Percentiles rank a stretch among this genome's conserved stretches.
Conservation (phyloP, 306 rosid species). For the Cucurbita pepo region DNA sequence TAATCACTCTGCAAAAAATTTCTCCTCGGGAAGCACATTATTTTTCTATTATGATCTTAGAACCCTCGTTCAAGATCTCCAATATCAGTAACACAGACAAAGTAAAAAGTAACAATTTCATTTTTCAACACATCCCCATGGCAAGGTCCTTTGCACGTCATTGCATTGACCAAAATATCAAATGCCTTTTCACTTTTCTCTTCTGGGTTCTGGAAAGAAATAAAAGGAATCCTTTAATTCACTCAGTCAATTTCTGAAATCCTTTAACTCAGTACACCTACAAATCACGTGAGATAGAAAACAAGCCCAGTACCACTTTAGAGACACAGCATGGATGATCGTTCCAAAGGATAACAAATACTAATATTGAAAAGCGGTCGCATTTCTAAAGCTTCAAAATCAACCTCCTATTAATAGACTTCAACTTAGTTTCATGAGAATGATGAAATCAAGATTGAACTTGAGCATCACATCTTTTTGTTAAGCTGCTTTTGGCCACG, state of each 20-base stretch:
- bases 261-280: constrained; percentile 8
- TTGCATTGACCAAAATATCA: constrained; percentile 24
- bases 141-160: constrained; percentile 28
- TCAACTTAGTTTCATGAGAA: no score
- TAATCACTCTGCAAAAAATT: constrained; percentile 6
- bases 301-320: not conserved
- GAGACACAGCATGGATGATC: not conserved
- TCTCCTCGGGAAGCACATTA: constrained; percentile 9
- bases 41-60: constrained; percentile 14
- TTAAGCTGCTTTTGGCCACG: no score
- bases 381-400: no score
- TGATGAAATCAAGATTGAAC: no score
- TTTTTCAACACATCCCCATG: constrained; percentile 24
- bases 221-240: constrained; percentile 34
- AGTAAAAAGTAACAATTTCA: constrained; percentile 39
- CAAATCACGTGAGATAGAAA: not conserved
- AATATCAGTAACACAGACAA: constrained; percentile 28
- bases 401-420: no score
- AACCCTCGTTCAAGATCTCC: constrained; percentile 27
- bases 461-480: no score
- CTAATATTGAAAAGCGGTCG: no score
- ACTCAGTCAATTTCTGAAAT: constrained; percentile 29
- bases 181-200: constrained; percentile 19
- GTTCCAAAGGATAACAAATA: not conserved
- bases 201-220: constrained; percentile 33